Evolutionary conservation across 768 basidiomycete species (phyloP), one percentile per base, ranked within the genome.

Genomic region (Polyporus arcularius): DNA sequence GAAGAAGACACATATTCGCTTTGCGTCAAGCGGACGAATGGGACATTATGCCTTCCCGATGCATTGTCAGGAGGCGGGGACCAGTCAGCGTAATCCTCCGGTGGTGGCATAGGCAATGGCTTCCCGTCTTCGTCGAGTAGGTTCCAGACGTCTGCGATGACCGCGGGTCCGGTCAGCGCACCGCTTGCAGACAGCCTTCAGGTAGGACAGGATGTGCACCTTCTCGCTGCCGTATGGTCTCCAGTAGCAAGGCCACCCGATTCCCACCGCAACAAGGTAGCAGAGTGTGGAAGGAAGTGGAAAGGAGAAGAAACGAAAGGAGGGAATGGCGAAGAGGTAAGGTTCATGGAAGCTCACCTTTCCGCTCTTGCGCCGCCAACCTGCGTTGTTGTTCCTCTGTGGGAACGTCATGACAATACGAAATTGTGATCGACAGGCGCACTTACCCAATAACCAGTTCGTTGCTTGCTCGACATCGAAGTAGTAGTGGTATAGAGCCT

Each of bases 401-500:
- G 53, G 26, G 39, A 14, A 39, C 4, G 15, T 28, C 47, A 43
- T 26, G n/a, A 41, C 14, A 46, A 52, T 55, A 30, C 54, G 48
- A 12, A 38, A 48, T 51, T 30, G 11, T 12, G 38, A 31, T 40
- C 31, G 7, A 35, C 14, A 31, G 26, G 4, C 15, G 12, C 4
- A 78, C 88, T 64, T 62, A 94, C 94, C 88, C 40, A 89, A 65
- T 30, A 92, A 78, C 84, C 86, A 92, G 35, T 84, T 76, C 10
- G 96, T 75, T 16, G 90, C 85, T 72, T 87, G 82, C 38, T 93
- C 86, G 15, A 90, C 81, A 69, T 96, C 87, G 67, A 96, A 98
- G 73, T 90, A 91, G 68, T 78, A 85, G 67, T 98, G 86, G 90
- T 94, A 98, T 48, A 98, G 78, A 0, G 83, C 79, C 63, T 93